Percentiles rank a stretch among this genome's conserved stretches.
Conservation (phyloP, 371 early-diverging fungal species). For the Rhizopus delemar region DNA sequence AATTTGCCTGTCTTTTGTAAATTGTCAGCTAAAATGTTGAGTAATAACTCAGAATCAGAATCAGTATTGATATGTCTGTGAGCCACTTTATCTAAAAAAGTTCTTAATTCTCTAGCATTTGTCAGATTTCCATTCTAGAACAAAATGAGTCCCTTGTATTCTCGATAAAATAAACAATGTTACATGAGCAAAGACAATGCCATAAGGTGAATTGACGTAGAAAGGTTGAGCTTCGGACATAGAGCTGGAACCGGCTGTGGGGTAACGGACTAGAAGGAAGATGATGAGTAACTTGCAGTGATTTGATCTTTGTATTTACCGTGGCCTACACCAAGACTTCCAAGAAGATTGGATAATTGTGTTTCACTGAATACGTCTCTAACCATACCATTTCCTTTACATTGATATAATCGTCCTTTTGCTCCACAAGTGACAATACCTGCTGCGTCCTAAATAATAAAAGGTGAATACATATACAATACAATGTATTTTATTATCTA, state of each 20-base stretch:
- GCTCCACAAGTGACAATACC: slow-evolving; percentile 96
- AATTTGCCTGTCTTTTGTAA: slow-evolving; percentile 92
- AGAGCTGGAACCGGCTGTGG: slow-evolving; percentile 94
- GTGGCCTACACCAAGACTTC: slow-evolving; percentile 94
- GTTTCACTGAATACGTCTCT: slow-evolving; percentile 89
- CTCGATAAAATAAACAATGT: slow-evolving; percentile 4
- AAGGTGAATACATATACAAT: no score
- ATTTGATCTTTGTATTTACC: slow-evolving; percentile 56
- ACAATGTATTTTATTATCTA: slow-evolving; percentile 28
- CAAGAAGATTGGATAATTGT: slow-evolving; percentile 75
- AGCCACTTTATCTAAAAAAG: slow-evolving; percentile 86
- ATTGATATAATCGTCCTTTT: slow-evolving; percentile 94
- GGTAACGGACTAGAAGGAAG: slow-evolving; percentile 82
- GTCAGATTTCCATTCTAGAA: slow-evolving; percentile 94
- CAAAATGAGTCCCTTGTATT: background rate
- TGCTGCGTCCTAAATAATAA: slow-evolving; percentile 86
- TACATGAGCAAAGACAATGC: slow-evolving; percentile 95
- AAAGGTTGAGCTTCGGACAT: slow-evolving; percentile 97
- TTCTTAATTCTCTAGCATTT: slow-evolving; percentile 84
- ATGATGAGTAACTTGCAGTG: background rate
- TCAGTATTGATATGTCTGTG: slow-evolving; percentile 99
- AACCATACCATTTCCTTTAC: slow-evolving; percentile 98
- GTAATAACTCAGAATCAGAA: slow-evolving; percentile 94
- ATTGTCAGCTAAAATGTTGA: slow-evolving; percentile 94
- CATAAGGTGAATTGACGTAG: slow-evolving; percentile 98